Percentiles rank a stretch among this genome's conserved stretches.
Conservation (phyloP, 192 early-diverging fungal species). For the Backusella parvicylindrica region DNA sequence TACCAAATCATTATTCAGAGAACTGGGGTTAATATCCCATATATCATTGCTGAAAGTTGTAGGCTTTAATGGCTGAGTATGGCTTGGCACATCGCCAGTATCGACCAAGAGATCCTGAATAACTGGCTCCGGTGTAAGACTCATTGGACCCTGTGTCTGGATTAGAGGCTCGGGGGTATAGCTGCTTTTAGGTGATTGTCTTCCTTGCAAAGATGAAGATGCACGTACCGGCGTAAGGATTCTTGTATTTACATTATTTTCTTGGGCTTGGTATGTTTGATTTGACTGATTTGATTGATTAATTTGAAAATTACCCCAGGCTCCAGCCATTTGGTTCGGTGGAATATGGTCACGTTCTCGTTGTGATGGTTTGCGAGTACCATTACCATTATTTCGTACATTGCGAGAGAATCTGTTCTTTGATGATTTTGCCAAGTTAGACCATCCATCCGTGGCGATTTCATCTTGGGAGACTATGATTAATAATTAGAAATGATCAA, state of each 20-base stretch:
- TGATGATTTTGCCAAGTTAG: background rate
- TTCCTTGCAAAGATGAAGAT: background rate
- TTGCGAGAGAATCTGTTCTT: background rate
- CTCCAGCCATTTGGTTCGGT: background rate
- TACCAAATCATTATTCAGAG: background rate
- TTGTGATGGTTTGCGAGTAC: background rate
- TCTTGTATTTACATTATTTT: background rate
- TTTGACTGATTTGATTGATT: background rate
- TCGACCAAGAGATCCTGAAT: background rate
- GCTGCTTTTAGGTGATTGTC: background rate
- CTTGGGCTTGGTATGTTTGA: no score
- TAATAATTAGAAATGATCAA: no score
- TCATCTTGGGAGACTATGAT: background rate
- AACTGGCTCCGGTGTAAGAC: background rate
- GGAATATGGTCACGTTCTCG: background rate
- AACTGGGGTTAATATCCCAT: background rate
- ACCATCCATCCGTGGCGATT: background rate
- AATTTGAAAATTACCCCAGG: background rate
- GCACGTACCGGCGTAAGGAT: background rate
- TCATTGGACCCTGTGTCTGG: background rate
- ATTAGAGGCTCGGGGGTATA: background rate
- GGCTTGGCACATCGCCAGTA: background rate
- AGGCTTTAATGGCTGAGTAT: background rate
- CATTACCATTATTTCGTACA: background rate
- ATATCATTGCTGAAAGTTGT: background rate